These are phyloP conservation scores for Pseudoneurospora amorphoporcata DNA, from an alignment of 495 filamentous ascomycete genomes.

Conservation along the genomic window DNA sequence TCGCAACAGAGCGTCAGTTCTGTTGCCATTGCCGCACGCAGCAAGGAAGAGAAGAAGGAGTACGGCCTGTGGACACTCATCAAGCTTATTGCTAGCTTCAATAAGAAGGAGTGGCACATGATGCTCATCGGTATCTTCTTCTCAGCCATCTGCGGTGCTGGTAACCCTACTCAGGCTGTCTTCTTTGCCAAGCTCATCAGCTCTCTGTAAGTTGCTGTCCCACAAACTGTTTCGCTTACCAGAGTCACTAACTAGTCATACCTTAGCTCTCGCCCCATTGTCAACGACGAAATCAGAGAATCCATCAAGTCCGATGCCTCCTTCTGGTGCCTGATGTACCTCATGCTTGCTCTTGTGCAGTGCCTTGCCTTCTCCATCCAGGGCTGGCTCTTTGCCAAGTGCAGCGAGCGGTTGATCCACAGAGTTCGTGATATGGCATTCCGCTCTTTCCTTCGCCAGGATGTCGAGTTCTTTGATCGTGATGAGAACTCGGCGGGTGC, in stretches of 20 bases:
- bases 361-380: slow-evolving; percentile 59
- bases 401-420: slow-evolving; percentile 69
- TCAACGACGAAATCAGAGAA: slow-evolving; percentile 23
- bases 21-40: slow-evolving; percentile 47
- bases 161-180: slow-evolving; percentile 78
- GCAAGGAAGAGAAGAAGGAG: slow-evolving; percentile 36
- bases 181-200: slow-evolving; percentile 86
- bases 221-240: background rate
- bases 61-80: slow-evolving; percentile 75
- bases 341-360: slow-evolving; percentile 77
- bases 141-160: slow-evolving; percentile 70
- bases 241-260: slow-evolving; percentile 8
- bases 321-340: slow-evolving; percentile 91
- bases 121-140: slow-evolving; percentile 73
- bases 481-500: slow-evolving; percentile 78
- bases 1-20: slow-evolving; percentile 64
- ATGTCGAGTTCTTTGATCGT: slow-evolving; percentile 78
- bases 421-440: slow-evolving; percentile 74
- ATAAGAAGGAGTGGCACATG: slow-evolving; percentile 56
- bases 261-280: slow-evolving; percentile 21
- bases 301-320: slow-evolving; percentile 55
- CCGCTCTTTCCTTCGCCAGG: slow-evolving; percentile 78
- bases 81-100: slow-evolving; percentile 76
- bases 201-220: slow-evolving; percentile 21
- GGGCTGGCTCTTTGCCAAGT: slow-evolving; percentile 66